Evolutionary conservation across 257 asterid genomes (phyloP).

Genomic region (Jaltomata sinuosa): DNA sequence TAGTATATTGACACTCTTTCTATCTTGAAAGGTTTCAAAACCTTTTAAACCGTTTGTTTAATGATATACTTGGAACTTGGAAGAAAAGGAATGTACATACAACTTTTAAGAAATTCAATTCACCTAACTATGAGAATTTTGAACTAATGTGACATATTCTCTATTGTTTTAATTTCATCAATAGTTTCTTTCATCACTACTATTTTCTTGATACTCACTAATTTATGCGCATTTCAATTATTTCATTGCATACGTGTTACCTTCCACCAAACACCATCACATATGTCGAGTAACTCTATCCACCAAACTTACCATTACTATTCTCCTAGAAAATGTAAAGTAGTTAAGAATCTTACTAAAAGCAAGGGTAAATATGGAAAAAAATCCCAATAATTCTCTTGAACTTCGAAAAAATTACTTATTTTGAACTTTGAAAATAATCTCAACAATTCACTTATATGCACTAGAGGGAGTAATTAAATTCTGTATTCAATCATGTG

Average conservation of each 20-base stretch:
- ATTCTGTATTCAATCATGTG: neutral
- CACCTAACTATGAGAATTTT: neutral
- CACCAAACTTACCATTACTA: neutral
- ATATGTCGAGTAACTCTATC: neutral
- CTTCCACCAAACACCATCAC: neutral
- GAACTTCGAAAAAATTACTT: too few relatives aligned
- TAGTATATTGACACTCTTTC: neutral
- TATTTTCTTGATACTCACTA: accelerated
- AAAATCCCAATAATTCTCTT: too few relatives aligned
- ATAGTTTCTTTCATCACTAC: neutral
- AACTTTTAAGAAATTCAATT: neutral
- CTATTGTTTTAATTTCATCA: neutral
- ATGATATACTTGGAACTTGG: neutral
- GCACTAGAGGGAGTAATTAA: too few relatives aligned
- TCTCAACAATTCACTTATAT: too few relatives aligned
- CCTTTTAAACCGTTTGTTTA: neutral
- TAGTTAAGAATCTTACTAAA: too few relatives aligned
- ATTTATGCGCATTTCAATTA: too few relatives aligned
- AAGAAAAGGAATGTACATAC: neutral
- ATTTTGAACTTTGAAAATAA: too few relatives aligned
- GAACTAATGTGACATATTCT: neutral
- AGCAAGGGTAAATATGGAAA: too few relatives aligned
- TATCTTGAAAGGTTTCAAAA: neutral
- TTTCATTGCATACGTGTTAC: neutral
- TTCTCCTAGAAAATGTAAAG: too few relatives aligned